Base-by-base conservation (phyloP, 768 basidiomycete genomes). In the Lentinula detonsa region DNA sequence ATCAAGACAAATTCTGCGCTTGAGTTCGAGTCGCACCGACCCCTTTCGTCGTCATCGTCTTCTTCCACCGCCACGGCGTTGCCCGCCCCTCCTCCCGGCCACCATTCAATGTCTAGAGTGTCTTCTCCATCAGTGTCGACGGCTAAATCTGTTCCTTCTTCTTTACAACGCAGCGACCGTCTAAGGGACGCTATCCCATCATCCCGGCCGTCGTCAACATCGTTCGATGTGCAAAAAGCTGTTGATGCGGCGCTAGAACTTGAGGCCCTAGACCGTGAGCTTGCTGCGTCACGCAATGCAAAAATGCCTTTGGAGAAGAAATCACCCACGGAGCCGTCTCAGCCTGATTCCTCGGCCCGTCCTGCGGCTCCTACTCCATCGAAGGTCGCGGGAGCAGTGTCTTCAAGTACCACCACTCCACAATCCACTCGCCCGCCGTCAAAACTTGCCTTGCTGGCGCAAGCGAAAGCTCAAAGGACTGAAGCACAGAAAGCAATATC, bases 381-480 rank as follows among this genome's bases (percentile, higher is more conserved):
- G 23, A 56, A 54, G n/a, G 48, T 23, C 1, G 46, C 50, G 10
- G 23, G 13, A 15, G 43, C 39, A 42, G n/a, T 40, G 21, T 57
- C 56, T 18, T 42, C 57, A 8, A 49, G 13, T 34, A 2, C 37
- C 54, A 16, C 59, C 8, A 49, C 34, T 21, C 42, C 23, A 7
- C 59, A 63, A 45, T 56, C 63, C 52, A 52, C 71, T 56, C 80
- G 79, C 34, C 76, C 76, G 49, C 80, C 81, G n/a, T 91, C 91
- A 9, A 90, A 92, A 68, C 77, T 93, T 9, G 87, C 88, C 7
- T 77, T 85, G 64, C 79, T 93, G 31, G 90, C 91, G 7, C 87
- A 88, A 67, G 81, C 79, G 28, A 84, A 81, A 63, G 72, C 74
- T 18, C 73, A 74, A 75, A 57, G 68, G 77, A 34, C 77, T 77